Percentiles rank a stretch among this genome's conserved stretches.
phyloP scores from a whole-genome alignment of 805 yeast genomes.

The Metschnikowia lachancei region DNA sequence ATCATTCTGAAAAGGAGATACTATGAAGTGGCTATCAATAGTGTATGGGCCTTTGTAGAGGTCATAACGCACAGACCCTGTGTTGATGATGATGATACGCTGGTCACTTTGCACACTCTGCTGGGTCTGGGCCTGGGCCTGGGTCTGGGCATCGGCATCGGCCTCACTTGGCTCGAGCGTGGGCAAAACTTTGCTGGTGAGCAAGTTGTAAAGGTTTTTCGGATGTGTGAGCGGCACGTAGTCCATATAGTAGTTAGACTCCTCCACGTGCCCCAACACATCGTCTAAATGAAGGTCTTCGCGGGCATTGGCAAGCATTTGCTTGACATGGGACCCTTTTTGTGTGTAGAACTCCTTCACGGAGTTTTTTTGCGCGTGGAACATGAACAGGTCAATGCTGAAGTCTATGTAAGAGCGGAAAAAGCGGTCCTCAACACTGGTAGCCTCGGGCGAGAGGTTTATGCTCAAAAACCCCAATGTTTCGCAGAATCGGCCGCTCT shows the following conservation, averaged over 20 bases:
- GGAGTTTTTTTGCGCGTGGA: constrained; percentile 48
- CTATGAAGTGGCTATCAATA: constrained; percentile 71
- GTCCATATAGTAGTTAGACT: constrained; percentile 57
- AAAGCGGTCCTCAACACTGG: constrained; percentile 23
- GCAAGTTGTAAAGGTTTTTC: constrained; percentile 53
- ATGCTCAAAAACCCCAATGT: constrained; percentile 87
- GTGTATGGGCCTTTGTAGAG: constrained; percentile 82
- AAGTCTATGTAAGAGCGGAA: constrained; percentile 80
- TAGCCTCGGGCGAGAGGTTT: constrained; percentile 24
- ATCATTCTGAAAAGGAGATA: constrained; percentile 78
- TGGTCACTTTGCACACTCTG: no score
- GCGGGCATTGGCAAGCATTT: constrained; percentile 44
- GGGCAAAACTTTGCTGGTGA: constrained; percentile 58
- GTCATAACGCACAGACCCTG: constrained; percentile 88
- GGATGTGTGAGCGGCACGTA: constrained; percentile 56
- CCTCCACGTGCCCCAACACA: constrained; percentile 63
- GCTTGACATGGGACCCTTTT: constrained; percentile 49
- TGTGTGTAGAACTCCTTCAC: constrained; percentile 48
- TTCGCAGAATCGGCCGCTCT: constrained; percentile 90
- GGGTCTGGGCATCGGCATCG: no score
- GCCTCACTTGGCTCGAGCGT: constrained; percentile 31
- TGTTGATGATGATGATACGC: constrained; percentile 62
- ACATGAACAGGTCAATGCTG: constrained; percentile 64
- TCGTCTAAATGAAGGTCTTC: constrained; percentile 50
- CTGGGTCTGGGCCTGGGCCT: no score